Base-by-base conservation (phyloP, 148 eudicot genomes). In the Euryodendron excelsum region DNA sequence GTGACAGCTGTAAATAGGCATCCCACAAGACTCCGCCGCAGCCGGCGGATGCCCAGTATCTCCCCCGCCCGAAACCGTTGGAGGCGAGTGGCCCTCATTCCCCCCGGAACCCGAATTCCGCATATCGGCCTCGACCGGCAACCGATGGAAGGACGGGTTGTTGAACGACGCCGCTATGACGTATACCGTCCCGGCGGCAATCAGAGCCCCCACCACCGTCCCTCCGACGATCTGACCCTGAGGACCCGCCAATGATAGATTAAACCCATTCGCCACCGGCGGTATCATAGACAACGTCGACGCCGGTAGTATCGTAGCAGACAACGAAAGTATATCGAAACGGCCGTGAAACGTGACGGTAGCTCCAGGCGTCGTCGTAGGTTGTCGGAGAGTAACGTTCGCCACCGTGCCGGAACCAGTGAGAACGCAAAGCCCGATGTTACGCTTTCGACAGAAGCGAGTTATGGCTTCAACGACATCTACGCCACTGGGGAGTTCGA, bases 191-290 rank as follows among this genome's bases (percentile, higher is more conserved):
- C 91, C 90, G 0, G 90, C 85, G 0, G 91, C 76, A 0, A 81
- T 0, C 23, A 94, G 62, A 13, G 87, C 66, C 2, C 94, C 96
- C 14, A 75, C 91, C 1, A 90, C 96, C 20, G 79, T 76, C 2
- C 98, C 98, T 0, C 98, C 98, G 0, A 89, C 92, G 10, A 94
- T 85, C 76, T 90, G 92, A 44, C 96, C 98, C 44, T 88, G 91
- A 63, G 96, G 96, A 1, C 94, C 94, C 75, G 91, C 96, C 27
- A 94, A 18, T 13, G 93, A 81, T 1, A 94, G 81, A 0, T 83
- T 77, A 20, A 94, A 92, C 20, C 77, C 83, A 1, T 10, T 64
- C n/a, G 20, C 80, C 72, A 10, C 71, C 11, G 47, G 1, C 1
- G 47, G 47, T 5, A 21, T 21, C 1, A 4, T 30, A 67, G 15